phyloP scores from a whole-genome alignment of 768 basidiomycete genomes.

The Xerocomellus dryophilus region DNA sequence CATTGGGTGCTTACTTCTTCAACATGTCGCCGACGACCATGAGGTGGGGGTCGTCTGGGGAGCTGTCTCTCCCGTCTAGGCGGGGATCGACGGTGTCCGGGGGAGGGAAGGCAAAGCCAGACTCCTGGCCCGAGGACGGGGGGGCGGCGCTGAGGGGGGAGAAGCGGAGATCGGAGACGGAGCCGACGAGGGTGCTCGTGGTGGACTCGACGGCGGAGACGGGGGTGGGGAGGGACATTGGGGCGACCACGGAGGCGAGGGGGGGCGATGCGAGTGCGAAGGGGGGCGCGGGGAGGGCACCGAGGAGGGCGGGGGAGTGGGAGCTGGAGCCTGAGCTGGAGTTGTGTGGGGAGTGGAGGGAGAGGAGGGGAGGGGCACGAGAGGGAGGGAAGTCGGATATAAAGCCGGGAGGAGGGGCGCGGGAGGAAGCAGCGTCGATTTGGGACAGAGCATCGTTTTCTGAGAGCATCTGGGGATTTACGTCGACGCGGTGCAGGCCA shows the following conservation, averaged over 20 bases:
- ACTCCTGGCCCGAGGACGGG: conserved; percentile 18
- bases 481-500: no score
- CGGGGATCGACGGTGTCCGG: conserved; percentile 23
- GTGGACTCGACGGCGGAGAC: conserved; percentile 19
- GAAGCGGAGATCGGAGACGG: conserved; percentile 26
- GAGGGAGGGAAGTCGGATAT: conserved; percentile 39
- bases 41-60: conserved; percentile 47
- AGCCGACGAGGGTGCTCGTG: conserved; percentile 17
- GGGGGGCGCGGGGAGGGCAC: no score
- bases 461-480: no score
- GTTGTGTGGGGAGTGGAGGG: conserved; percentile 19
- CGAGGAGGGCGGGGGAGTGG: no score
- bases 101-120: conserved; percentile 25
- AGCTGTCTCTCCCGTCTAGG: conserved; percentile 11
- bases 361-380: conserved; percentile 22
- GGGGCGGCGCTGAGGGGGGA: conserved; percentile 16
- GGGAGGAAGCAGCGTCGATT: background rate
- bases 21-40: conserved; percentile 48
- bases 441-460: background rate
- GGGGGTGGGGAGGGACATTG: conserved; percentile 11
- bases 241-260: background rate
- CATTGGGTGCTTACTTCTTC: conserved; percentile 44
- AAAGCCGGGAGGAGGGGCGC: background rate
- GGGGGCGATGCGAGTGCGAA: background rate
- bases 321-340: no score